Conservation (phyloP, 352 stramenopile species). For the Phytophthora sp. region DNA sequence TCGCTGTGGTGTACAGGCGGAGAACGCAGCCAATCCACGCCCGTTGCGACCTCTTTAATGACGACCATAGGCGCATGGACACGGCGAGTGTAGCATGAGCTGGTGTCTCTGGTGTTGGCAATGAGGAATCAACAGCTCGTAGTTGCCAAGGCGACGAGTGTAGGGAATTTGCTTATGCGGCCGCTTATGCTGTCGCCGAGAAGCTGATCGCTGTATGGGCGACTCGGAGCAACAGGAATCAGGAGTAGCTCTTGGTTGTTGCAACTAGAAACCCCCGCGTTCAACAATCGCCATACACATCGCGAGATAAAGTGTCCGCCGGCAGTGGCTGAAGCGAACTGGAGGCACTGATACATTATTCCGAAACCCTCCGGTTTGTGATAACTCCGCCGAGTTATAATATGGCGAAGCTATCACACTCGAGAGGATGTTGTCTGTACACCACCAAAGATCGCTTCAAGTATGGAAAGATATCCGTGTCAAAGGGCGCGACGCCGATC, state of each 20-base stretch:
- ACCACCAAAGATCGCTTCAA: conserved; percentile 20
- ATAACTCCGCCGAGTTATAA: no score
- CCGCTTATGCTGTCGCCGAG: not conserved
- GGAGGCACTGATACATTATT: no score
- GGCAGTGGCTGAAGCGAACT: no score
- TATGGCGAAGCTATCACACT: no score
- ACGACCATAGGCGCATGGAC: not conserved
- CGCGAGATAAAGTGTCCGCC: conserved; percentile 1
- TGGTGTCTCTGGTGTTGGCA: not conserved
- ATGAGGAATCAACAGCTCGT: conserved; percentile 16
- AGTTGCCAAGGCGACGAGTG: not conserved
- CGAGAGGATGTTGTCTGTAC: no score
- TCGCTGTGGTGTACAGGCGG: conserved; percentile 5
- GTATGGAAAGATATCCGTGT: conserved; percentile 35
- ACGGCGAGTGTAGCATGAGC: not conserved
- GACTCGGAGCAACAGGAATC: not conserved
- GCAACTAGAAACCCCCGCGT: conserved; percentile 3
- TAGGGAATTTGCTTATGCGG: not conserved
- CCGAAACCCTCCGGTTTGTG: no score
- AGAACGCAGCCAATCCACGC: conserved; percentile 25
- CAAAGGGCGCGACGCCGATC: conserved; percentile 8
- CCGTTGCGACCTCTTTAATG: not conserved
- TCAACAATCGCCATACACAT: conserved; percentile 7
- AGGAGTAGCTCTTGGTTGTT: not conserved
- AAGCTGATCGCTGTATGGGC: no score